Percentiles rank a stretch among this genome's conserved stretches.
Conservation (phyloP, 805 yeast genomes). For the Schizosaccharomyces osmophilus region DNA sequence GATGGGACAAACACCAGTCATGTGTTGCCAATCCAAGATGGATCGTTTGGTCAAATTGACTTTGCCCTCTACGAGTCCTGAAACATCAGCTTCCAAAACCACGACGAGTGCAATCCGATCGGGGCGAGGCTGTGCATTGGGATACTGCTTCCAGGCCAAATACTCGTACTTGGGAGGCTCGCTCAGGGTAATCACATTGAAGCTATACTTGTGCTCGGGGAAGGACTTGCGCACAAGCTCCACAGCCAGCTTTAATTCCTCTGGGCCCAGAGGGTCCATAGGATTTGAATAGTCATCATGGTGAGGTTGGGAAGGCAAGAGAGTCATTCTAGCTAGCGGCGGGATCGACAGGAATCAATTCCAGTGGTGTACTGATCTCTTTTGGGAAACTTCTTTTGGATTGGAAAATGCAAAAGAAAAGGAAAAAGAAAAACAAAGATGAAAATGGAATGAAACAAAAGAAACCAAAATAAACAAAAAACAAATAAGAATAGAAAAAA, state of each 20-base stretch:
- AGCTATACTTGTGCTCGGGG: conserved; percentile 22
- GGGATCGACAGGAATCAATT: too few relatives aligned
- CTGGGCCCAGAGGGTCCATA: conserved; percentile 41
- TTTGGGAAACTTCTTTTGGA: too few relatives aligned
- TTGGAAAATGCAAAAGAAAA: too few relatives aligned
- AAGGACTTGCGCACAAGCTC: conserved; percentile 23
- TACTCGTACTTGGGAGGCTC: conserved; percentile 46
- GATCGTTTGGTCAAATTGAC: conserved; percentile 29
- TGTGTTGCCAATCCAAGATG: conserved; percentile 23
- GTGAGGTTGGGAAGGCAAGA: background rate
- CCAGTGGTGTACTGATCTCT: too few relatives aligned
- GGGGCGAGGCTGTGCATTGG: conserved; percentile 27
- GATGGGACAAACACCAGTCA: conserved; percentile 48
- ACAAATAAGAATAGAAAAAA: background rate
- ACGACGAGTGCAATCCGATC: conserved; percentile 47
- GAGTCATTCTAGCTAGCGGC: background rate
- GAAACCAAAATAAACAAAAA: background rate
- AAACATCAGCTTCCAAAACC: conserved; percentile 26
- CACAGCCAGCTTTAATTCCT: conserved; percentile 37
- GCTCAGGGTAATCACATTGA: conserved; percentile 45
- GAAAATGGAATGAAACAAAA: background rate
- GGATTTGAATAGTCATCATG: background rate
- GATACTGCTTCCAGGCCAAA: conserved; percentile 20
- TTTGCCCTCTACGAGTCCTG: conserved; percentile 48
- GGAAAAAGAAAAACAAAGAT: background rate